Percentiles rank a stretch among this genome's conserved stretches.
These are phyloP conservation scores for Rhodofomes roseus DNA, from an alignment of 1,284 basidiomycete species.

Conservation along the genomic window DNA sequence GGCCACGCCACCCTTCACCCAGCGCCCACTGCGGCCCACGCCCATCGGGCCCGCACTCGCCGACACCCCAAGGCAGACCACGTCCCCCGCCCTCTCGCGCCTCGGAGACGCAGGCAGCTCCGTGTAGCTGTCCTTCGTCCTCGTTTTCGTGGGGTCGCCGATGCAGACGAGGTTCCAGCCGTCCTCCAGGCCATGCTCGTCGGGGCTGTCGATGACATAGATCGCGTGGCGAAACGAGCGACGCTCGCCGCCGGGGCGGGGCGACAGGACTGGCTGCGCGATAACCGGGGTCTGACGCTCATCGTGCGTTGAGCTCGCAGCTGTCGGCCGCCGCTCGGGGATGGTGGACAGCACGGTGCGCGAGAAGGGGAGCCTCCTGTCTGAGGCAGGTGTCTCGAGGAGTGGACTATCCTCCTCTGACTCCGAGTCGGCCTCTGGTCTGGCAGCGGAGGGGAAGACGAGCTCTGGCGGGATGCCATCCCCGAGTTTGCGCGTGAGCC, in stretches of 20 bases:
- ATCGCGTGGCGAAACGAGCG: slow-evolving; percentile 1
- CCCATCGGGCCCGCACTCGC: slow-evolving; percentile 17
- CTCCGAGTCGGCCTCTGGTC: slow-evolving; percentile 12
- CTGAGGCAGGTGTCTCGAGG: slow-evolving; percentile 3
- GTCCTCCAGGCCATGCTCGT: slow-evolving; percentile 2
- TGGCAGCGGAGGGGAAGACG: slow-evolving; percentile 42
- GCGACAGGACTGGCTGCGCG: neutral
- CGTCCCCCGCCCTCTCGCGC: neutral
- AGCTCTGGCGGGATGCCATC: slow-evolving; percentile 54
- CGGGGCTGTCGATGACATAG: slow-evolving; percentile 5
- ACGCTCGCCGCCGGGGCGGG: neutral
- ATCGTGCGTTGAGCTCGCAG: neutral
- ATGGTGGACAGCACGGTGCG: slow-evolving; percentile 6
- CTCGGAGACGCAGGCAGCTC: neutral
- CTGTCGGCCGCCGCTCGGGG: neutral
- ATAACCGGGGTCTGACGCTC: no score
- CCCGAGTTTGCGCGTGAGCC: slow-evolving; percentile 53
- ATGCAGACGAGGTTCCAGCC: neutral
- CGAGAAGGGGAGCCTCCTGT: slow-evolving; percentile 2
- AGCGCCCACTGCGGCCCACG: slow-evolving; percentile 18
- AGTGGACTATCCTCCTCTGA: slow-evolving; percentile 12
- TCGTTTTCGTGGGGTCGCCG: neutral
- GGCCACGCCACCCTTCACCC: slow-evolving; percentile 15
- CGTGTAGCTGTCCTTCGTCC: neutral
- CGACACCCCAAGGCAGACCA: slow-evolving; percentile 18